Conservation (phyloP, 140 eudicot species). For the Flaveria floridana region DNA sequence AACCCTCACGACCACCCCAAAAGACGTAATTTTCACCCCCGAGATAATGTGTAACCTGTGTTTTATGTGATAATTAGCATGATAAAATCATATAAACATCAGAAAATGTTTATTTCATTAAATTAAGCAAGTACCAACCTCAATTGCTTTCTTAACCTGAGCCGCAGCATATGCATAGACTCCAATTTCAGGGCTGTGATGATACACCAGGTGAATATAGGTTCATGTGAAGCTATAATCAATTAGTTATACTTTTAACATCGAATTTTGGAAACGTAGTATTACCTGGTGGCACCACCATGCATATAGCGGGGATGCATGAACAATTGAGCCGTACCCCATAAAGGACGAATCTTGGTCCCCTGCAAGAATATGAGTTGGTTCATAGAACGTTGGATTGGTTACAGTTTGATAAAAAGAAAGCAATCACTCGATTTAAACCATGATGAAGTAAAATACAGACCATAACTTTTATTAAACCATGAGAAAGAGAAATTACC, state of each 20-base stretch:
- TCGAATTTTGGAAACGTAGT: neutral
- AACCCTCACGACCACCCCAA: slow-evolving; percentile 99
- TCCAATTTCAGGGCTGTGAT: slow-evolving; percentile 74
- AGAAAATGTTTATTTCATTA: neutral
- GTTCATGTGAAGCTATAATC: neutral
- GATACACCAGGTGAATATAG: neutral
- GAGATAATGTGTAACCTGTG: slow-evolving; percentile 92
- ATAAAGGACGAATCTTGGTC: slow-evolving; percentile 70
- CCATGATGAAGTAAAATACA: neutral
- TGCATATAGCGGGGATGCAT: slow-evolving; percentile 95
- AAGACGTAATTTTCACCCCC: slow-evolving; percentile 98
- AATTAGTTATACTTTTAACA: neutral
- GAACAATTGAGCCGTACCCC: slow-evolving; percentile 99
- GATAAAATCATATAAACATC: neutral
- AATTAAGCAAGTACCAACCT: slow-evolving; percentile 44
- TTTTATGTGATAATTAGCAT: neutral
- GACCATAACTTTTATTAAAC: neutral
- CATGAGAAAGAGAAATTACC: slow-evolving; percentile 39
- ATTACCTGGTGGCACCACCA: slow-evolving; percentile 94
- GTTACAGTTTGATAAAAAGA: too few species aligned
- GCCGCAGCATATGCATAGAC: slow-evolving; percentile 96
- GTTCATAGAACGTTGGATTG: neutral
- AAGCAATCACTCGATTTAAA: neutral
- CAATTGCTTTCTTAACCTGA: slow-evolving; percentile 95
- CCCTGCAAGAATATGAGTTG: slow-evolving; percentile 45